Evolutionary conservation across 306 rosid genomes (phyloP), one percentile per base, ranked within the genome.

Genomic region (Casuarina cunninghamiana): DNA sequence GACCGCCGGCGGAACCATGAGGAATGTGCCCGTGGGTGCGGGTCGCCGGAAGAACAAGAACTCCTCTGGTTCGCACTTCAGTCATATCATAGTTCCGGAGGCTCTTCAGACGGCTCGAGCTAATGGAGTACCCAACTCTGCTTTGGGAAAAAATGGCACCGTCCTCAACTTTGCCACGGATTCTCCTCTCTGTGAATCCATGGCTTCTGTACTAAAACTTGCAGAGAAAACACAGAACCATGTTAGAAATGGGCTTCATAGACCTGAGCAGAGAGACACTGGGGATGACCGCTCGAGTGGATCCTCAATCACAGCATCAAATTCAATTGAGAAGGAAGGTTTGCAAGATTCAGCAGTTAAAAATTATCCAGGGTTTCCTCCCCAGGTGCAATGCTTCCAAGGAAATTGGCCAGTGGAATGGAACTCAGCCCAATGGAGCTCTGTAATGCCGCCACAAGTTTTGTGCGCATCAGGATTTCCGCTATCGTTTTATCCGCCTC

Each of bases 1-100:
- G 98, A 93, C 98, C 4, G 91, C 97, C 3, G 98, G 98, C 61
- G 98, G 98, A 53, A 86, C 87, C 62, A 93, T 90, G 90, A 86
- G 98, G 79, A 90, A 88, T 67, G 92, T 93, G 9, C 93, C 92
- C 0, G 91, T 93, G 1, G 98, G 97, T 0, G 96, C 98, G 11
- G 98, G 98, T 46, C 97, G 98, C 5, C 91, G 98, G 57, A 93
- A 90, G 88, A 91, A 88, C 89, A 93, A 93, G 71, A 88, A 35
- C 75, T 48, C 85, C 35, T 79, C 90, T 0, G 78, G 81, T 4
- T 78, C 88, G 1, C 89, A 87, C 35, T 87, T 81, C 57, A 86
- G 66, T 41, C 96, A 88, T 46, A 54, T 90, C 8, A 70, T 83
- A 46, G 70, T 88, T 68, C 79, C 97, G 0, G 91, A 89, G 51